Evolutionary conservation across 345 rosid genomes (phyloP).

Genomic region (Rhizophora apiculata): DNA sequence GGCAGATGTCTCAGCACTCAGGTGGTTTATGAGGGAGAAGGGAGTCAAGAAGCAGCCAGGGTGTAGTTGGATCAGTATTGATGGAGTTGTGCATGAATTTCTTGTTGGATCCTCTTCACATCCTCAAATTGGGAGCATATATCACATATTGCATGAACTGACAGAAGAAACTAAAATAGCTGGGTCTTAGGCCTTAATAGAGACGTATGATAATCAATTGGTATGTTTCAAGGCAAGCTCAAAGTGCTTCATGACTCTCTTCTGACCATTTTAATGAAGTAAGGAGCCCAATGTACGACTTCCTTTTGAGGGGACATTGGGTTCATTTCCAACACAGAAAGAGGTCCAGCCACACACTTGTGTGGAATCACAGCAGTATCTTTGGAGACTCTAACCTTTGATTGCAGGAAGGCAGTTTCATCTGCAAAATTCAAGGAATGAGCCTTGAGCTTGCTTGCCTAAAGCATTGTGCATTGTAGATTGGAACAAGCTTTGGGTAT

Average conservation of each 20-base stretch:
- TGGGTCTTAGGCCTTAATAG: neutral
- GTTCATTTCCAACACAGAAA: neutral
- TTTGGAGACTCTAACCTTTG: too few relatives aligned
- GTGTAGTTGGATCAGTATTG: constrained; percentile 37
- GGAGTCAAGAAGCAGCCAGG: constrained; percentile 48
- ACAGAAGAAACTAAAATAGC: constrained; percentile 24
- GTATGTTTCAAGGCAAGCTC: neutral
- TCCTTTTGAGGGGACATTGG: neutral
- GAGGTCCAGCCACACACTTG: too few relatives aligned
- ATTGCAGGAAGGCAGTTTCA: too few relatives aligned
- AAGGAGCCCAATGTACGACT: too few relatives aligned
- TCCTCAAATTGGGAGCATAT: constrained; percentile 25
- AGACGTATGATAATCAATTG: neutral
- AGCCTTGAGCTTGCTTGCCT: too few relatives aligned
- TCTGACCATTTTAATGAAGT: too few relatives aligned
- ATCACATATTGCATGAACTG: constrained; percentile 22
- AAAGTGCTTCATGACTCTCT: neutral
- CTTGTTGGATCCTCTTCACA: constrained; percentile 25
- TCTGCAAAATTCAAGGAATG: too few relatives aligned
- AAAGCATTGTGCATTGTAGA: too few relatives aligned
- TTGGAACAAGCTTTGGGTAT: too few relatives aligned
- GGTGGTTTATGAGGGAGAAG: constrained; percentile 41
- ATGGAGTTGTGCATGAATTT: constrained; percentile 39
- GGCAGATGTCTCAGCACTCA: constrained; percentile 30
- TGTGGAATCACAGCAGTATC: too few relatives aligned